phyloP scores from a whole-genome alignment of 768 basidiomycete genomes.

The Mrakia gelida region DNA sequence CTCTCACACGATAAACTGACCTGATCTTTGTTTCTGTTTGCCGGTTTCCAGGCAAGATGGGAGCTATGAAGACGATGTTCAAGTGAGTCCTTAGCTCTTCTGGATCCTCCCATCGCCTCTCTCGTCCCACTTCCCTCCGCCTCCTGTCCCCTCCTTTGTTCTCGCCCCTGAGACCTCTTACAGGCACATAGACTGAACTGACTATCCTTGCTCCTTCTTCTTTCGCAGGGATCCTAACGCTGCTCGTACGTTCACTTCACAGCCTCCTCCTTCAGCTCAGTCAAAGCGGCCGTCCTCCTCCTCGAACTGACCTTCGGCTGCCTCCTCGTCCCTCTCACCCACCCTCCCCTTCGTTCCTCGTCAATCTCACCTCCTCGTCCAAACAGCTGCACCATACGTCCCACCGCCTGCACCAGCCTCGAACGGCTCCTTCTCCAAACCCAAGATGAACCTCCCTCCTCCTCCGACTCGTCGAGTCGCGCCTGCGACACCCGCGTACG shows the following conservation, averaged over 20 bases:
- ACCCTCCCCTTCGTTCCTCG: background rate
- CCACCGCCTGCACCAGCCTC: constrained; percentile 8
- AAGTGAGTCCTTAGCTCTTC: background rate
- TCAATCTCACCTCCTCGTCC: background rate
- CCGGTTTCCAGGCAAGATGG: constrained; percentile 12
- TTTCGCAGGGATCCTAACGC: background rate
- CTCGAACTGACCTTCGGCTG: background rate
- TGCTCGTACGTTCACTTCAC: background rate
- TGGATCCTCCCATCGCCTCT: background rate
- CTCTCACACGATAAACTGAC: background rate
- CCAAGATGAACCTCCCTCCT: constrained; percentile 30
- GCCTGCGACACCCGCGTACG: background rate
- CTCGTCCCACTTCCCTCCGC: background rate
- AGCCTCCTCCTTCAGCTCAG: background rate
- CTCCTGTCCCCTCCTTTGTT: background rate
- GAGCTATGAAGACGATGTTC: constrained; percentile 30
- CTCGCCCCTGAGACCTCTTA: background rate
- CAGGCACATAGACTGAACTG: background rate
- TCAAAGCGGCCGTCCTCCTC: background rate
- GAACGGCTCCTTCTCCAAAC: background rate
- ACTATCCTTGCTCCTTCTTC: background rate
- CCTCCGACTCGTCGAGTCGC: constrained; percentile 24
- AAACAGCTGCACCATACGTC: constrained; percentile 13
- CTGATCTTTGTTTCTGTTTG: background rate
- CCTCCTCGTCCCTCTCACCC: background rate